A percentile compares a stretch with the other conserved stretches of the same genome.
These are phyloP conservation scores for Saccharomyces hybrid DNA, from an alignment of 1,139 yeast genomes.

Conservation along the genomic window DNA sequence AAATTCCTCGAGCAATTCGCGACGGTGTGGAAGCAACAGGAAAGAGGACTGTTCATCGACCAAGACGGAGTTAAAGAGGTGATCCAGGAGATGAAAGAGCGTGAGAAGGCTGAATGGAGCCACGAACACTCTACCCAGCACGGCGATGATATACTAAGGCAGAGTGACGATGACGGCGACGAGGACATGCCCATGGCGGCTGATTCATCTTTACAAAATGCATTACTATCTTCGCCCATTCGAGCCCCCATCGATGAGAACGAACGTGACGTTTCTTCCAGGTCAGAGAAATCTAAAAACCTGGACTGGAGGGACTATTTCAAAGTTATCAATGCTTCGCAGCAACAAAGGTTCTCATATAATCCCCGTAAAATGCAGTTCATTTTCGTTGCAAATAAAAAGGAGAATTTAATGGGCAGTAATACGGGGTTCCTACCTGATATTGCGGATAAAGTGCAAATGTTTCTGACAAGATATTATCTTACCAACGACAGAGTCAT, in stretches of 20 bases:
- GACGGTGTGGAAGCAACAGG: constrained; percentile 77
- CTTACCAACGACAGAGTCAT: constrained; percentile 61
- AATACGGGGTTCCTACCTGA: constrained; percentile 24
- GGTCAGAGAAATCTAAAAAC: constrained; percentile 23
- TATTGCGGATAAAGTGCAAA: constrained; percentile 31
- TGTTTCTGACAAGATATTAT: constrained; percentile 47
- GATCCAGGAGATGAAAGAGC: constrained; percentile 45
- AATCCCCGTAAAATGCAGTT: constrained; percentile 63
- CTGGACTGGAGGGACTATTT: constrained; percentile 70
- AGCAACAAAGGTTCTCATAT: constrained; percentile 60
- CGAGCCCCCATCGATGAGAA: constrained; percentile 10
- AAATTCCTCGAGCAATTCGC: constrained; percentile 74
- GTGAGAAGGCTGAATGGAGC: constrained; percentile 15
- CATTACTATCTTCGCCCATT: neutral
- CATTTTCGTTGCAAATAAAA: constrained; percentile 28
- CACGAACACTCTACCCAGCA: constrained; percentile 7
- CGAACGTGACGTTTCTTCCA: neutral
- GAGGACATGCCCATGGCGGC: constrained; percentile 5
- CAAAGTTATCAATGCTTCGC: constrained; percentile 53
- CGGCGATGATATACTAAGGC: constrained; percentile 10
- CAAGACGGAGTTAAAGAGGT: constrained; percentile 61
- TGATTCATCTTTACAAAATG: neutral
- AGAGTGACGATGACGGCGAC: constrained; percentile 33
- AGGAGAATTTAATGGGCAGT: constrained; percentile 1
- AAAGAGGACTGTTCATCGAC: constrained; percentile 77